These are phyloP conservation scores for Exophiala calicioides DNA, from an alignment of 2,329 filamentous ascomycete genomes.

Conservation along the genomic window DNA sequence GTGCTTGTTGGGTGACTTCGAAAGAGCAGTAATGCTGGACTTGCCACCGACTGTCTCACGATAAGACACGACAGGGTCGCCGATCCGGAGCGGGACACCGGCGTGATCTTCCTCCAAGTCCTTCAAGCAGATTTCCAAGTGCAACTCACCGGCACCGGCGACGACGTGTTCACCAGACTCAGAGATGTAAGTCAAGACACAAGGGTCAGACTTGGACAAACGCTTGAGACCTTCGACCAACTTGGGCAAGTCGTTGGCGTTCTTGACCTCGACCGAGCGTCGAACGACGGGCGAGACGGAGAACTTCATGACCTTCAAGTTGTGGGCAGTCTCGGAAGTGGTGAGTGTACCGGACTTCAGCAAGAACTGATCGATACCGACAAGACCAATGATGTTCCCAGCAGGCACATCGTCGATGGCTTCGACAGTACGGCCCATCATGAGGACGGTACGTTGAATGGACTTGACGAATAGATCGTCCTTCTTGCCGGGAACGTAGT, in stretches of 20 bases:
- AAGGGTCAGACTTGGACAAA: constrained; percentile 99
- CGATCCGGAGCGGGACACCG: constrained; percentile 95
- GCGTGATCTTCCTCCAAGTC: constrained; percentile 99
- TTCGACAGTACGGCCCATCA: constrained; percentile 99
- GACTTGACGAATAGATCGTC: constrained; percentile 99
- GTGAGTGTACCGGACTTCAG: constrained; percentile 99
- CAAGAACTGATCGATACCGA: constrained; percentile 99
- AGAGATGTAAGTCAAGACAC: constrained; percentile 85
- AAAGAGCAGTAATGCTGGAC: constrained; percentile 94
- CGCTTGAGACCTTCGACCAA: constrained; percentile 99
- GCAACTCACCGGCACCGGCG: constrained; percentile 97
- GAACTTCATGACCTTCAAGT: constrained; percentile 99
- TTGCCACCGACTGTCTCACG: constrained; percentile 86
- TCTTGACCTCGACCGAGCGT: constrained; percentile 99
- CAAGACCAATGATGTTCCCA: constrained; percentile 99
- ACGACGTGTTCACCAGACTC: constrained; percentile 98
- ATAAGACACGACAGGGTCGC: constrained; percentile 97
- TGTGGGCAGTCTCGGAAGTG: constrained; percentile 96
- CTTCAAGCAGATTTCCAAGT: constrained; percentile 99
- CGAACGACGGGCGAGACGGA: constrained; percentile 98
- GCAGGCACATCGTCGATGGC: constrained; percentile 98
- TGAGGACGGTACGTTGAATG: constrained; percentile 98
- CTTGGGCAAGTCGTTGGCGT: constrained; percentile 99
- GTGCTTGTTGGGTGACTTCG: constrained; percentile 99
- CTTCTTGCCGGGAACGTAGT: constrained; percentile 98